Evolutionary conservation across 306 rosid species (phyloP).

Genomic region (Ormosia emarginata): DNA sequence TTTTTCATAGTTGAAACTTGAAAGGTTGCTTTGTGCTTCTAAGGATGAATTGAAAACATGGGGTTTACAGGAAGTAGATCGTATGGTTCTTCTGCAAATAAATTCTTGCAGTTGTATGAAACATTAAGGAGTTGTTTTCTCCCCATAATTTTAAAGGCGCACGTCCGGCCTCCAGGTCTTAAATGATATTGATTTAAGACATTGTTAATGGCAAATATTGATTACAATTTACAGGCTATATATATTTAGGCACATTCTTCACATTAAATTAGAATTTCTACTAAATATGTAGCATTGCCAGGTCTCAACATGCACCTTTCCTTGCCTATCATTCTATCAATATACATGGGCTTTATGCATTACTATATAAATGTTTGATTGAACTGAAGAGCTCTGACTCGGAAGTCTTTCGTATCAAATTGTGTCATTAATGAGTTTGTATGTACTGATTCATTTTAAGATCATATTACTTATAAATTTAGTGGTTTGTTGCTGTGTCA

Average conservation of each 20-base stretch:
- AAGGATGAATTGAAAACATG: slow-evolving; percentile 8
- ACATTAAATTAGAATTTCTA: not conserved
- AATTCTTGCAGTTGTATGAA: not conserved
- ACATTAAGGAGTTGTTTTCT: slow-evolving; percentile 6
- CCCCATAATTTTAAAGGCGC: not conserved
- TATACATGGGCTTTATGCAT: not conserved
- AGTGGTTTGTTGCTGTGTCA: slow-evolving; percentile 22
- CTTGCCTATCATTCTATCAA: not conserved
- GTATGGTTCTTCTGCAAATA: not conserved
- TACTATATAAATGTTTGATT: not conserved
- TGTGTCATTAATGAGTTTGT: not conserved
- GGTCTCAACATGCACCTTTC: not conserved
- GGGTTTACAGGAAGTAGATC: not conserved
- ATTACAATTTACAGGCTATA: not conserved
- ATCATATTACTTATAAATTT: not conserved
- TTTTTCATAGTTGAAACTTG: slow-evolving; percentile 3
- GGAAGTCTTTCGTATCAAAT: not conserved
- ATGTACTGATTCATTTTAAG: not conserved
- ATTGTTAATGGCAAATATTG: not conserved
- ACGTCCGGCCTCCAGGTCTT: not conserved
- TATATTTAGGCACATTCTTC: not conserved
- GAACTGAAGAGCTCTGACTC: not conserved
- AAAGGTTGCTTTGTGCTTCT: not conserved
- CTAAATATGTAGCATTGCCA: not conserved
- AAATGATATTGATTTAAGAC: not conserved